These are phyloP conservation scores for Amanita rimosa DNA, from an alignment of 768 basidiomycete genomes.

Conservation along the genomic window DNA sequence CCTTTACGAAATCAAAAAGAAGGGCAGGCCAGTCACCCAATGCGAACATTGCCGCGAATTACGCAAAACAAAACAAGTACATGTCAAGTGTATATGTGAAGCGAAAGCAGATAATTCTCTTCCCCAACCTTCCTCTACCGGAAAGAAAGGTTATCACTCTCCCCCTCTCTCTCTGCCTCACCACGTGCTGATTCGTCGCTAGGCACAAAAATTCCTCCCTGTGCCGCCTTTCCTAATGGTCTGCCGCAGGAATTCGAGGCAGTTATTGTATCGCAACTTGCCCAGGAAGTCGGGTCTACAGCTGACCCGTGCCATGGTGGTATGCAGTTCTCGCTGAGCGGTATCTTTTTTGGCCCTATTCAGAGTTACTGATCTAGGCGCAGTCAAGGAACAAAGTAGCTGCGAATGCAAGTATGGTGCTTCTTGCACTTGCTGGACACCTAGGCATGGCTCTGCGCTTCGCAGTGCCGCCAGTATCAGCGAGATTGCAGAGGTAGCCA, in stretches of 20 bases:
- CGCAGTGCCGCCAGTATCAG: conserved; percentile 17
- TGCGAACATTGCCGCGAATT: conserved; percentile 82
- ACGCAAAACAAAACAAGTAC: conserved; percentile 77
- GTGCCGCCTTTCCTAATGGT: conserved; percentile 76
- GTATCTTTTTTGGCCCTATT: conserved; percentile 21
- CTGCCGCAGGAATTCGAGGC: conserved; percentile 60
- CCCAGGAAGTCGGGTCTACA: conserved; percentile 32
- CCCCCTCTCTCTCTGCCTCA: conserved; percentile 19
- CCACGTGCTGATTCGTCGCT: conserved; percentile 29
- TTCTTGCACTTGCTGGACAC: conserved; percentile 48
- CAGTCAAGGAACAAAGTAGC: conserved; percentile 25
- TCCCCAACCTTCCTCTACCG: conserved; percentile 23
- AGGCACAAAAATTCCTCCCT: conserved; percentile 51
- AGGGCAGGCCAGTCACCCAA: conserved; percentile 86
- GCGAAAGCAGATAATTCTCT: conserved; percentile 46
- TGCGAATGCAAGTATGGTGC: conserved; percentile 42
- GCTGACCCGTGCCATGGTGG: conserved; percentile 57
- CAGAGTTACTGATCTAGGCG: conserved; percentile 32
- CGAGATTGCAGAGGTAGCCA: neutral
- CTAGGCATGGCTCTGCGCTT: conserved; percentile 30
- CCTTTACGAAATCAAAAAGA: conserved; percentile 87
- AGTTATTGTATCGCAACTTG: conserved; percentile 36
- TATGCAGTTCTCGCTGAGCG: conserved; percentile 42
- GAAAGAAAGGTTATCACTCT: conserved; percentile 69
- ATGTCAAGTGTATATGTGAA: conserved; percentile 82